A percentile compares a stretch with the other conserved stretches of the same genome.
Conservation (phyloP, 345 rosid species). For the Hypericum androsaemum region DNA sequence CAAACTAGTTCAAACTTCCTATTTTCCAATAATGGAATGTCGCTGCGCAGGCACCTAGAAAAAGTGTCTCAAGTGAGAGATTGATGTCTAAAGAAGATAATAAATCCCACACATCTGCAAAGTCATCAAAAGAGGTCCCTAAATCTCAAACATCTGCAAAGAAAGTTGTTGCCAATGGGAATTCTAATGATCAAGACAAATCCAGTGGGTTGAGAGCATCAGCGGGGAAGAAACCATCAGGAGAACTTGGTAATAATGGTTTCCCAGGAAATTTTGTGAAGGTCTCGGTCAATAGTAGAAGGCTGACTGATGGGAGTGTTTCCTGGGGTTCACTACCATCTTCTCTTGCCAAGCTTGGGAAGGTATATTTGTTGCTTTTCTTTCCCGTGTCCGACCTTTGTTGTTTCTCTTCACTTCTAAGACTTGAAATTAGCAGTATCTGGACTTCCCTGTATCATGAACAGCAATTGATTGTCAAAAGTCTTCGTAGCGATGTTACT, state of each 20-base stretch:
- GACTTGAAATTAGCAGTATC: too few species aligned
- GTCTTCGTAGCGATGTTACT: too few species aligned
- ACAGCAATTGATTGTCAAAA: too few species aligned
- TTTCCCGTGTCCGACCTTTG: background rate
- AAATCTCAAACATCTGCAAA: slow-evolving; percentile 35
- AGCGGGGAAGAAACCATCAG: slow-evolving; percentile 39
- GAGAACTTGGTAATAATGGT: slow-evolving; percentile 42
- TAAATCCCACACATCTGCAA: slow-evolving; percentile 35
- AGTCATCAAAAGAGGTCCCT: slow-evolving; percentile 48
- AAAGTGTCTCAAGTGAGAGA: slow-evolving; percentile 64
- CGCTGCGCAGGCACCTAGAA: slow-evolving; percentile 60
- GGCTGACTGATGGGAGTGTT: slow-evolving; percentile 54
- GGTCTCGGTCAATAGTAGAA: slow-evolving; percentile 55
- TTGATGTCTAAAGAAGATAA: slow-evolving; percentile 47
- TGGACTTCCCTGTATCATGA: too few species aligned
- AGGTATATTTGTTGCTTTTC: slow-evolving; percentile 37
- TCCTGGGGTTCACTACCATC: slow-evolving; percentile 75
- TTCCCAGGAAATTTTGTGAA: slow-evolving; percentile 65
- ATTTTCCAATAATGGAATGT: background rate
- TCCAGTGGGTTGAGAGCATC: slow-evolving; percentile 33
- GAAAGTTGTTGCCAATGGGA: slow-evolving; percentile 42
- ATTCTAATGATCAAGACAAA: slow-evolving; percentile 45
- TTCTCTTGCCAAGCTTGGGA: slow-evolving; percentile 79
- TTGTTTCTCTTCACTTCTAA: too few species aligned
- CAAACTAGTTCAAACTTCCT: background rate